A percentile compares a stretch with the other conserved stretches of the same genome.
Evolutionary conservation across 2,329 filamentous ascomycete species (phyloP).

Genomic region (Fusarium bulbicola): DNA sequence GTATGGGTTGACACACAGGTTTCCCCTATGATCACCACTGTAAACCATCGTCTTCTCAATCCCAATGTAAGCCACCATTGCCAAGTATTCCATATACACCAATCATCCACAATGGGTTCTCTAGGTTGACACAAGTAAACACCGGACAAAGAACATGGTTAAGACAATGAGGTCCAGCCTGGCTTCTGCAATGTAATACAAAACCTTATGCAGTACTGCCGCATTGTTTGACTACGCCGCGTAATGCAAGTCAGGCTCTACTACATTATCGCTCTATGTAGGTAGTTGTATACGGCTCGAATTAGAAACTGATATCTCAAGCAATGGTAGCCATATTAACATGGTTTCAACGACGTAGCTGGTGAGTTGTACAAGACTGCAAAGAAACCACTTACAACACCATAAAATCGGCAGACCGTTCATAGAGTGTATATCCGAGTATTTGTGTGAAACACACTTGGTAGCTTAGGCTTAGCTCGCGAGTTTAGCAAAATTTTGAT

Average conservation of each 20-base stretch:
- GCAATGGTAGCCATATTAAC: background rate
- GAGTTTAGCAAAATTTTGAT: conserved; percentile 15
- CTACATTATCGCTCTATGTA: conserved; percentile 58
- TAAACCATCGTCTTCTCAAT: too few species aligned
- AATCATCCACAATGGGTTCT: background rate
- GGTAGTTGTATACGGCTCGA: background rate
- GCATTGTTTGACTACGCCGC: conserved; percentile 68
- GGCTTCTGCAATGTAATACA: background rate
- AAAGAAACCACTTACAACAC: background rate
- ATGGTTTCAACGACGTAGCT: background rate
- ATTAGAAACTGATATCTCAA: background rate
- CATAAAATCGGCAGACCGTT: background rate
- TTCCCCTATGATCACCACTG: too few species aligned
- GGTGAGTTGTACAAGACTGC: background rate
- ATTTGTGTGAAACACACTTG: background rate
- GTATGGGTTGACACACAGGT: background rate
- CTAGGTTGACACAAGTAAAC: background rate
- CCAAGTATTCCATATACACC: background rate
- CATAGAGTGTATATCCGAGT: background rate
- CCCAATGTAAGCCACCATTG: background rate
- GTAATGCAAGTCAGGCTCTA: conserved; percentile 72
- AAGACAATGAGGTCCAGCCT: background rate
- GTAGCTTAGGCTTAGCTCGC: background rate
- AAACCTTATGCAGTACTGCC: conserved; percentile 44
- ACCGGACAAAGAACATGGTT: background rate